phyloP scores from a whole-genome alignment of 129 eudicot genomes.

The Arctium minus region DNA sequence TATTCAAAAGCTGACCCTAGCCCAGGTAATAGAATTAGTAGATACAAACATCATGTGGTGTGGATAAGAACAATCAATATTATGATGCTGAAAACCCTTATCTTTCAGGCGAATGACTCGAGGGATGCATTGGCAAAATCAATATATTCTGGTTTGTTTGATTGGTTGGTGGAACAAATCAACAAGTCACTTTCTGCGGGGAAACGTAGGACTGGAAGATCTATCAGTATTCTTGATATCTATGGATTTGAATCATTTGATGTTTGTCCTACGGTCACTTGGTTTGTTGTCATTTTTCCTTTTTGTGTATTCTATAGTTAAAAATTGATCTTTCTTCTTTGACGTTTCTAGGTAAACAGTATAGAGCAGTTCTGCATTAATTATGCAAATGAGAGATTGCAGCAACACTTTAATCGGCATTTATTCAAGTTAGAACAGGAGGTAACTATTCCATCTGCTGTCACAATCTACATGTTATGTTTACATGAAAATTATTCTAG shows the following conservation, averaged over 20 bases:
- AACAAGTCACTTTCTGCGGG: constrained; percentile 87
- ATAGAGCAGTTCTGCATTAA: constrained; percentile 95
- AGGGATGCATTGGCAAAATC: constrained; percentile 98
- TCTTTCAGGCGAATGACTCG: constrained; percentile 69
- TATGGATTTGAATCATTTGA: constrained; percentile 95
- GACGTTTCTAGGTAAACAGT: constrained; percentile 63
- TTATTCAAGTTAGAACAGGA: constrained; percentile 87
- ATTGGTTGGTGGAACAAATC: constrained; percentile 91
- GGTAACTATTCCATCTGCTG: constrained; percentile 33
- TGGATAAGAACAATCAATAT: neutral
- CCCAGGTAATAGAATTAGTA: constrained; percentile 50
- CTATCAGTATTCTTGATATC: constrained; percentile 94
- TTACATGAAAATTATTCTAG: neutral
- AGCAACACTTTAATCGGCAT: constrained; percentile 89
- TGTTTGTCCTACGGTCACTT: constrained; percentile 29
- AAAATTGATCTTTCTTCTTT: neutral
- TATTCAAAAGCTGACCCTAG: constrained; percentile 56
- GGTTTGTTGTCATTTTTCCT: neutral
- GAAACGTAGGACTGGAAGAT: constrained; percentile 75
- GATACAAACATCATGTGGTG: neutral
- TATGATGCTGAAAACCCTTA: constrained; percentile 5
- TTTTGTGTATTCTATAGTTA: neutral
- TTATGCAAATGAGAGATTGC: constrained; percentile 88
- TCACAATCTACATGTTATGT: constrained; percentile 9
- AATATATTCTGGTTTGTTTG: constrained; percentile 84